Evolutionary conservation across 345 rosid genomes (phyloP), one percentile per base, ranked within the genome.

Genomic region (Acer saccharum): DNA sequence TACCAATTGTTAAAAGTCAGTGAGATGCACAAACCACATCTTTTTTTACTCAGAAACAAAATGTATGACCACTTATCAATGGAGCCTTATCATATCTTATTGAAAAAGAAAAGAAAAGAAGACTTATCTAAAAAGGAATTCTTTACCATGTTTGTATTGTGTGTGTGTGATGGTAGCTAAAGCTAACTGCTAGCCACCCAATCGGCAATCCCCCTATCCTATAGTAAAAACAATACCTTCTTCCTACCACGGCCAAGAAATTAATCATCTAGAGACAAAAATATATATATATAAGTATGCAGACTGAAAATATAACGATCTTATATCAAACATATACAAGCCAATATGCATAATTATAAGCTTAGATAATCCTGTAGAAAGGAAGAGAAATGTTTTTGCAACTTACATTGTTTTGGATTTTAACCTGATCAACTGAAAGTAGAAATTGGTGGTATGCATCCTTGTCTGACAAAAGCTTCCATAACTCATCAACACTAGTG

Each of bases 391-490:
- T 46, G 46, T 43, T 43, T 35, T 29, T 17, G 69, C 27, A 57
- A 87, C 97, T 91, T 81, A 92, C 99, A 71, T 89, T 92, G 82
- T 91, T 91, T 87, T 92, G 97, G 71, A 83, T 87, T 82, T 94
- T 96, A 76, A 94, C 95, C 81, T 96, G 97, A 69, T 96, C 97
- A 78, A 94, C 87, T 13, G 97, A 94, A 65, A 86, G 87, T 46
- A 94, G 74, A 78, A 96, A 94, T 68, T 88, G 95, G 74, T 83
- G 87, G 84, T 94, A 94, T 20, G 94, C 97, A 73, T 91, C 94
- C 89, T 90, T 94, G 85, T 94, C 98, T 6, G 92, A 72, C 67
- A 92, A 75, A 69, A 95, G 94, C 92, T 90, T 93, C 79, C 93
- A 87, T 57, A 94, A 75, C 82, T 96, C 99, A 60, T 96, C 98